A percentile compares a stretch with the other conserved stretches of the same genome.
These are phyloP conservation scores for Byssothecium circinans DNA, from an alignment of 2,329 filamentous ascomycete genomes.

Conservation along the genomic window DNA sequence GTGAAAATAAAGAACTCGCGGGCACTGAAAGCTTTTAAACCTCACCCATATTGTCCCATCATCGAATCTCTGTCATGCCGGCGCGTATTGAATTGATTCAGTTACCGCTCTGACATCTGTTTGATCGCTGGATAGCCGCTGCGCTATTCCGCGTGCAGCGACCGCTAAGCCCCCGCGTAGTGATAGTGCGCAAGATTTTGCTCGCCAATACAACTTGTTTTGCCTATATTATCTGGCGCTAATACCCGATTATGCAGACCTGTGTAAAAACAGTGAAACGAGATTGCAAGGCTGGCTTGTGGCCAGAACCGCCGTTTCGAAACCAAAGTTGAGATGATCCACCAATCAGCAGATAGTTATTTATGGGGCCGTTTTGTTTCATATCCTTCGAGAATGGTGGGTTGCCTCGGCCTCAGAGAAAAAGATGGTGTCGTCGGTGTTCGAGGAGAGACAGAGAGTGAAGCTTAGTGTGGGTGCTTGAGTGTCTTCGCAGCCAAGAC, in stretches of 20 bases:
- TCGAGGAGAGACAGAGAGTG: too few species aligned
- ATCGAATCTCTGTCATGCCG: background rate
- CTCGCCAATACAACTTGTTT: background rate
- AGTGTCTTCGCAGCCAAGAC: too few species aligned
- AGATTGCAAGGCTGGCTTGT: background rate
- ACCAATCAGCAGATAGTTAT: background rate
- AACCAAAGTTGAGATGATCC: background rate
- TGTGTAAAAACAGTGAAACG: background rate
- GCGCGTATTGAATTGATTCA: background rate
- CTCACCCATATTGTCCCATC: background rate
- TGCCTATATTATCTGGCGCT: background rate
- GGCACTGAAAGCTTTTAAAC: background rate
- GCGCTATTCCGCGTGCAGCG: background rate
- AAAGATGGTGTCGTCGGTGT: background rate
- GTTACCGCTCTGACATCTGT: background rate
- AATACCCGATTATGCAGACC: background rate
- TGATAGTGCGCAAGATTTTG: background rate
- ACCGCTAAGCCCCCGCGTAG: background rate
- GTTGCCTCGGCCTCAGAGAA: background rate
- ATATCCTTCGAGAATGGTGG: background rate
- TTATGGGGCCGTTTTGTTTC: background rate
- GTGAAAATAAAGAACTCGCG: conserved; percentile 1
- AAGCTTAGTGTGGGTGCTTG: too few species aligned
- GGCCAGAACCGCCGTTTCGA: background rate
- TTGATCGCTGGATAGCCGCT: background rate